phyloP scores from a whole-genome alignment of 1,139 yeast genomes.

The Blastobotrys aristatus region DNA sequence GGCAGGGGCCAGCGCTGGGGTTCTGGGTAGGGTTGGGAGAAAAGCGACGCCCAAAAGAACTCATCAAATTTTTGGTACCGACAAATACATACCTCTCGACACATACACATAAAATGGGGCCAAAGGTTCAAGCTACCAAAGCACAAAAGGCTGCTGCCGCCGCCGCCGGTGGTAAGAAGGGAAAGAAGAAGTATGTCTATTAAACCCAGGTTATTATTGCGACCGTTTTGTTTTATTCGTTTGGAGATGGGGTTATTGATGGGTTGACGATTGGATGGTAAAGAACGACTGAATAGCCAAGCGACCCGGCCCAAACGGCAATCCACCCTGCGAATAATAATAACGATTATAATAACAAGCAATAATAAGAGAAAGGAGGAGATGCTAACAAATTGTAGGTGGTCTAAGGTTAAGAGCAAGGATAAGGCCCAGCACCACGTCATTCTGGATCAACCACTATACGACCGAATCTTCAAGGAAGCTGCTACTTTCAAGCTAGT shows the following conservation, averaged over 20 bases:
- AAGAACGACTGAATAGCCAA: too few relatives aligned
- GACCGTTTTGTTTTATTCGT: background rate
- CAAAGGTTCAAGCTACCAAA: conserved; percentile 98
- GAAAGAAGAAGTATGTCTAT: conserved; percentile 81
- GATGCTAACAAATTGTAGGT: conserved; percentile 28
- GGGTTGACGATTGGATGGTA: too few relatives aligned
- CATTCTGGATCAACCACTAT: conserved; percentile 95
- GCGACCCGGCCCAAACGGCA: too few relatives aligned
- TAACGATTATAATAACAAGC: too few relatives aligned
- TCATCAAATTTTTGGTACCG: background rate
- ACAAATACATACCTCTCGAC: conserved; percentile 1
- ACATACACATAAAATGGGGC: conserved; percentile 63
- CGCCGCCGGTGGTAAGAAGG: conserved; percentile 99
- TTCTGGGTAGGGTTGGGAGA: background rate
- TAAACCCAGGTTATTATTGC: background rate
- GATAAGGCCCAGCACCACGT: conserved; percentile 99
- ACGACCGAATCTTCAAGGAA: conserved; percentile 99
- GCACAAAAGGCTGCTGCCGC: conserved; percentile 99
- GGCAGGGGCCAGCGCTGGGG: background rate
- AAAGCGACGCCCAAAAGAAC: background rate
- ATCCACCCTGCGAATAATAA: too few relatives aligned
- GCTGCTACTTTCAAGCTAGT: conserved; percentile 99
- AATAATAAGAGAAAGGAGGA: background rate
- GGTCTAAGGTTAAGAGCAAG: conserved; percentile 99
- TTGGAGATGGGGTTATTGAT: background rate